Evolutionary conservation across 352 stramenopile genomes (phyloP).

Genomic region (Pythium apleroticum): DNA sequence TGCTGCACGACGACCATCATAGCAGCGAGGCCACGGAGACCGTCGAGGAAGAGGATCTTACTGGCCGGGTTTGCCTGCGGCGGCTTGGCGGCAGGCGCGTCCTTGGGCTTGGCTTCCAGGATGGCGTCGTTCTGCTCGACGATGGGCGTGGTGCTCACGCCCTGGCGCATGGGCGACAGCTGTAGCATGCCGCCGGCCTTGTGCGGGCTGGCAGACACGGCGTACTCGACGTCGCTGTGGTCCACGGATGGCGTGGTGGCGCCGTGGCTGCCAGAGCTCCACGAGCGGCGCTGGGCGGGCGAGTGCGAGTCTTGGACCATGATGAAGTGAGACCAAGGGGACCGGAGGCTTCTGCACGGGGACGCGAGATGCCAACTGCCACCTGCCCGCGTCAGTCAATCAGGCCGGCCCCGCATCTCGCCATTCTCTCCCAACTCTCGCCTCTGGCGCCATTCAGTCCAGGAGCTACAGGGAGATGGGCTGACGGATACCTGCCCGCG

Average conservation of each 20-base stretch:
- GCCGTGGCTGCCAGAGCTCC: not conserved
- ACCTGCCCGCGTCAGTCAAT: not conserved
- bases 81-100: not conserved
- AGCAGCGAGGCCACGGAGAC: conserved; percentile 28
- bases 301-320: not conserved
- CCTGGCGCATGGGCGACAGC: not conserved
- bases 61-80: not conserved
- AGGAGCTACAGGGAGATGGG: not conserved
- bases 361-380: not conserved
- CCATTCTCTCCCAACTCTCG: too few relatives aligned
- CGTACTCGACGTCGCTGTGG: not conserved
- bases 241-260: not conserved
- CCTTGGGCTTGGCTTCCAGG: not conserved
- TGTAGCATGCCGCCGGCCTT: not conserved
- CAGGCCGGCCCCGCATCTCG: not conserved
- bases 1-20: conserved; percentile 30
- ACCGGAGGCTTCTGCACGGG: not conserved
- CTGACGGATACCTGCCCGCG: not conserved
- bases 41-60: conserved; percentile 36
- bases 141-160: not conserved
- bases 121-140: not conserved
- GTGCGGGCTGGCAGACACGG: not conserved
- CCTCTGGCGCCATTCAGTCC: not conserved
- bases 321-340: not conserved
- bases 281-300: not conserved